These are phyloP conservation scores for Zygnema circumcarinatum DNA, from an alignment of 139 green algal genomes.

Conservation along the genomic window DNA sequence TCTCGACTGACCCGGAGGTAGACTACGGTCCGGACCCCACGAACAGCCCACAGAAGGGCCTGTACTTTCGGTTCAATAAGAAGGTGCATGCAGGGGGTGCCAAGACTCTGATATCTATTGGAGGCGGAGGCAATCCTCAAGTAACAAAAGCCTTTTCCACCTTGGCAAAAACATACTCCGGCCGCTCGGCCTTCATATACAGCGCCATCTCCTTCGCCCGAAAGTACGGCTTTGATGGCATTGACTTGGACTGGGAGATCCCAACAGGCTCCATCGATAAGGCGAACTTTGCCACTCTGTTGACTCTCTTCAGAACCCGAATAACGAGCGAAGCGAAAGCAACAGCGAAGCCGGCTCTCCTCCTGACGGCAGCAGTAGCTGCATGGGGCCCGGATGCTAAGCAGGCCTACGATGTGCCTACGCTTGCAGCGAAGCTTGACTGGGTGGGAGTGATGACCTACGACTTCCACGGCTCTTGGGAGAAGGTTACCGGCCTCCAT, in stretches of 20 bases:
- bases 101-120: conserved; percentile 37
- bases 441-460: conserved; percentile 35
- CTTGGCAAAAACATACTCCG: background rate
- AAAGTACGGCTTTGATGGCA: conserved; percentile 25
- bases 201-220: background rate
- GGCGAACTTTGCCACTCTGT: conserved; percentile 21
- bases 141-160: background rate
- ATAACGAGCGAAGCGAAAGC: background rate
- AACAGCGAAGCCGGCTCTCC: background rate
- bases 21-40: no score
- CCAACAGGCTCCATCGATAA: background rate
- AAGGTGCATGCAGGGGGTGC: background rate
- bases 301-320: background rate
- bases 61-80: conserved; percentile 25
- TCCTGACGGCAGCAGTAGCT: conserved; percentile 8
- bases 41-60: conserved; percentile 1
- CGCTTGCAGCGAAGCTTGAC: conserved; percentile 2
- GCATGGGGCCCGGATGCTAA: background rate
- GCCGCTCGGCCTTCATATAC: background rate
- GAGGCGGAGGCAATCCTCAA: conserved; percentile 21
- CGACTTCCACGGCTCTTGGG: conserved; percentile 34
- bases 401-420: background rate
- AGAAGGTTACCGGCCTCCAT: conserved; percentile 17
- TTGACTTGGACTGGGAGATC: conserved; percentile 47
- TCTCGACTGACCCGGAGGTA: background rate